Percentiles rank a stretch among this genome's conserved stretches.
phyloP scores from a whole-genome alignment of 495 filamentous ascomycete genomes.

The Articulospora tetracladia region DNA sequence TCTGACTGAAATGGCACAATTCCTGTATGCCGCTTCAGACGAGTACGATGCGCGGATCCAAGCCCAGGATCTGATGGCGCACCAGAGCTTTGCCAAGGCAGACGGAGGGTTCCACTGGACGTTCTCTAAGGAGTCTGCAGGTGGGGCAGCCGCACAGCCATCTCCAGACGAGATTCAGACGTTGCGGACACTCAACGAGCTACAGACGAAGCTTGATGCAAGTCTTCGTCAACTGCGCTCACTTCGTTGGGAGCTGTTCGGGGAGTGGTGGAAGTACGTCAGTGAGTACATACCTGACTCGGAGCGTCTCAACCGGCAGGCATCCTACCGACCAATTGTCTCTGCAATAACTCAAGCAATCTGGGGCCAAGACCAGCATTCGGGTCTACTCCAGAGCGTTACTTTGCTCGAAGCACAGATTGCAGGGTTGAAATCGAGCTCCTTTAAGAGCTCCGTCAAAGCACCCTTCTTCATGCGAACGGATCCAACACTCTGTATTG shows the following conservation, averaged over 20 bases:
- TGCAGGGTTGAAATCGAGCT: neutral
- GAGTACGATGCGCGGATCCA: neutral
- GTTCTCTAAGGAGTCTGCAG: neutral
- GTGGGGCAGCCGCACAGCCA: neutral
- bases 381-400: too few relatives aligned
- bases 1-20: neutral
- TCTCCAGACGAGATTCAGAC: neutral
- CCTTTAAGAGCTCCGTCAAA: conserved; percentile 9
- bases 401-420: too few relatives aligned
- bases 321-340: neutral
- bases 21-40: conserved; percentile 9
- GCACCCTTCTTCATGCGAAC: conserved; percentile 25
- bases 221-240: neutral
- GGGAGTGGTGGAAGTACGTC: conserved; percentile 9
- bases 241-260: conserved; percentile 25
- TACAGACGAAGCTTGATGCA: conserved; percentile 13
- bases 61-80: neutral
- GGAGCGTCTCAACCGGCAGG: neutral
- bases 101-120: neutral
- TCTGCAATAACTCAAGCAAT: neutral
- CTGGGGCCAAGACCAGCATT: neutral
- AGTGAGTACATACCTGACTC: neutral
- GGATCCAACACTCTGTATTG: conserved; percentile 46
- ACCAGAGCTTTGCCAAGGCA: neutral
- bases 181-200: conserved; percentile 12